These are phyloP conservation scores for Ophiosphaerella korrae DNA, from an alignment of 2,329 filamentous ascomycete species.

Conservation along the genomic window DNA sequence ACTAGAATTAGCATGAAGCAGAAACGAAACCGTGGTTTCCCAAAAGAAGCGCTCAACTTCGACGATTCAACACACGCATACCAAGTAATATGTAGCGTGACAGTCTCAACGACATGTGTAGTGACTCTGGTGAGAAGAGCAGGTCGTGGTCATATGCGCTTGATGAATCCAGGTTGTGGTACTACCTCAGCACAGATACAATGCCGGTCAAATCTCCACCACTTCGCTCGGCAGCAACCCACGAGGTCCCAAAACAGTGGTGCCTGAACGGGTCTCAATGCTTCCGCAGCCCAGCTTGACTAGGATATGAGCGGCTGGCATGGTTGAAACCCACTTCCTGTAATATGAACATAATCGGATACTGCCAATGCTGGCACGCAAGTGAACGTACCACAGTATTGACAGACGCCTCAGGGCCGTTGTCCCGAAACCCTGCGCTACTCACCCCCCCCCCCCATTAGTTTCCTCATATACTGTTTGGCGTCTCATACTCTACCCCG, in stretches of 20 bases:
- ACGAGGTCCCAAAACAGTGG: slow-evolving; percentile 16
- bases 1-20: slow-evolving; percentile 18
- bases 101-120: background rate
- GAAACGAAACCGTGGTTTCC: slow-evolving; percentile 31
- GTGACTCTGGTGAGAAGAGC: background rate
- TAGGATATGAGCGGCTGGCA: slow-evolving; percentile 32
- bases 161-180: background rate
- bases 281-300: slow-evolving; percentile 38
- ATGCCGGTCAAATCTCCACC: slow-evolving; percentile 29
- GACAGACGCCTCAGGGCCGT: slow-evolving; percentile 46
- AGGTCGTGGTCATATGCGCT: slow-evolving; percentile 11
- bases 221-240: slow-evolving; percentile 22
- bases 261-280: slow-evolving; percentile 38
- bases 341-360: slow-evolving; percentile 30
- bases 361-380: slow-evolving; percentile 35
- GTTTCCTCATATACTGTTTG: slow-evolving; percentile 48
- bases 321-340: slow-evolving; percentile 44
- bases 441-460: slow-evolving; percentile 32
- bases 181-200: slow-evolving; percentile 11
- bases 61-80: background rate
- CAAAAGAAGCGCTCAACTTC: slow-evolving; percentile 23
- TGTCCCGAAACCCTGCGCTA: slow-evolving; percentile 46
- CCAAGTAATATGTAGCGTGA: background rate
- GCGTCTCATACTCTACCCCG: slow-evolving; percentile 46
- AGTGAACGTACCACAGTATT: slow-evolving; percentile 28